Base-by-base conservation (phyloP, 805 yeast genomes). In the Priceomyces carsonii region DNA sequence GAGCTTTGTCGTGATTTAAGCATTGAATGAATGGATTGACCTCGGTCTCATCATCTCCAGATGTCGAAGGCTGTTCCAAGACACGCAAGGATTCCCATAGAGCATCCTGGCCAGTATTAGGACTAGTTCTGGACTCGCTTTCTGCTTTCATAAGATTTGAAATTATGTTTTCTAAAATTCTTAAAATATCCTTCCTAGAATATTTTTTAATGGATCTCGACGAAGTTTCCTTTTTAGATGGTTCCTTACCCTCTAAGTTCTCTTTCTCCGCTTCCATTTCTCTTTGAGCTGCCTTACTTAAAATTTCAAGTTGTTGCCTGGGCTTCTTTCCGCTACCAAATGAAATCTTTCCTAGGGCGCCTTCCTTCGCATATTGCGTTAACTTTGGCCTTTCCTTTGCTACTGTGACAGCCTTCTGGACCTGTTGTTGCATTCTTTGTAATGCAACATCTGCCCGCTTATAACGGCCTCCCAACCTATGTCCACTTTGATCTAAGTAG, bases 361-460 rank as follows among this genome's bases (percentile, higher is more conserved):
- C 96, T 53, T 83, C 95, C 51, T 76, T 76, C 19, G 79, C 78
- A 48, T 78, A 79, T 44, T 75, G 81, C 27, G 75, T 73, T 24
- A 74, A 66, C 63, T 81, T 81, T 35, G 87, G 84, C 66, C 88
- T 79, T 52, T 88, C 96, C 57, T 87, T 86, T 16, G 97, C 99
- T 25, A 87, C 91, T 36, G 91, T 85, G 12, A 91, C 97, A 10
- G 98, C 98, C 53, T 85, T 87, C 55, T 89, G 95, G 35, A 91
- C 96, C 67, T 91, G 98, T 59, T 89, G 96, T 66, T 91, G 97
- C 96, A 93, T 87, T 71, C 97, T 82, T 69, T 87, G 96, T 52
- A 90, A 73, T 1, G 96, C 96, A 45, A 88, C 80, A 60, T 87
- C 95, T 6, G 90, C 91, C 58, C 91, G 73, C 63, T 81, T 84